Percentiles rank a stretch among this genome's conserved stretches.
phyloP scores from a whole-genome alignment of 495 filamentous ascomycete species.

The Annulohypoxylon bovei region DNA sequence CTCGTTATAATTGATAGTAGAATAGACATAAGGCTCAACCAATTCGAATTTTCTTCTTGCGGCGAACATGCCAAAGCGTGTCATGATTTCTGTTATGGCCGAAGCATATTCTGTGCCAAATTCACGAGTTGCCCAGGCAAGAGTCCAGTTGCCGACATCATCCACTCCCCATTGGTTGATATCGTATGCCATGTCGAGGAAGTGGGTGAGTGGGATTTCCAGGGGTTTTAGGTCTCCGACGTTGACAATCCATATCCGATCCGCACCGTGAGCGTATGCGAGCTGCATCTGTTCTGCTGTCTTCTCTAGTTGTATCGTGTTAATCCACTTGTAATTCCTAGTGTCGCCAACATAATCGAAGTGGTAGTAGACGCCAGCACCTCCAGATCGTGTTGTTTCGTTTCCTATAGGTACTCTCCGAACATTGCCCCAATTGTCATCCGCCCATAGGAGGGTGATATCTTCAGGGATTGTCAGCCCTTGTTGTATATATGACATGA shows the following conservation, averaged over 20 bases:
- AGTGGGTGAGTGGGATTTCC: constrained; percentile 74
- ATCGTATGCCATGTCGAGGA: constrained; percentile 74
- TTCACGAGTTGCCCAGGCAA: constrained; percentile 66
- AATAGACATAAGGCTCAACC: constrained; percentile 70
- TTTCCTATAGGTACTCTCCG: constrained; percentile 69
- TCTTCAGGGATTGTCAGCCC: constrained; percentile 76
- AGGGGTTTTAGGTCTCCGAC: constrained; percentile 78
- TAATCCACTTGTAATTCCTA: constrained; percentile 76
- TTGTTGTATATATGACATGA: constrained; percentile 72
- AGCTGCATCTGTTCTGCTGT: constrained; percentile 72
- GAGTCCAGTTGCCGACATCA: constrained; percentile 65
- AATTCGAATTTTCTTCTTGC: constrained; percentile 75
- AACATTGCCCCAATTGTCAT: constrained; percentile 80
- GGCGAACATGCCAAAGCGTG: constrained; percentile 69
- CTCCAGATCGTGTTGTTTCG: constrained; percentile 68
- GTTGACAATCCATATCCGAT: constrained; percentile 80
- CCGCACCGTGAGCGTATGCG: constrained; percentile 68
- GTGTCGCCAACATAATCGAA: constrained; percentile 76
- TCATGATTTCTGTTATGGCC: constrained; percentile 65
- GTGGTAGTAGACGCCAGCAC: constrained; percentile 82
- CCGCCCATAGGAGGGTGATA: constrained; percentile 77
- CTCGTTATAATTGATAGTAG: constrained; percentile 75
- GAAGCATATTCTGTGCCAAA: constrained; percentile 63
- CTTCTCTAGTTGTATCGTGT: constrained; percentile 72
- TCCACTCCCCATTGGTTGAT: constrained; percentile 62